A percentile compares a stretch with the other conserved stretches of the same genome.
These are phyloP conservation scores for Chenopodium quinoa DNA, from an alignment of 148 eudicot genomes.

Conservation along the genomic window DNA sequence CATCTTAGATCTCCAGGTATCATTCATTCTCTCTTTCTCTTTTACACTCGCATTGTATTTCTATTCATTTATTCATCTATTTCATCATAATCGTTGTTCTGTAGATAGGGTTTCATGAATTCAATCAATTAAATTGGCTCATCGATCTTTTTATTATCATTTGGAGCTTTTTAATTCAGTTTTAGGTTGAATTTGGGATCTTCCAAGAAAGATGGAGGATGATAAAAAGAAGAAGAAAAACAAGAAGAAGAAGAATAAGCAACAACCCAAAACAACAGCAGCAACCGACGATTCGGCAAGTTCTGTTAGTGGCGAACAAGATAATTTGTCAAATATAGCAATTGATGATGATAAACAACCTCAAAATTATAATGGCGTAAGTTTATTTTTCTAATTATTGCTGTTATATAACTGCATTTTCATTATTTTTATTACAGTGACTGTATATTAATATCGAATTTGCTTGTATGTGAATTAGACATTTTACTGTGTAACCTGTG, in stretches of 20 bases:
- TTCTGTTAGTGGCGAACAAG: constrained; percentile 25
- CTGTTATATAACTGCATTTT: not conserved
- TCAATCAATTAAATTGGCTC: too few species aligned
- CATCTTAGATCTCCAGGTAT: too few species aligned
- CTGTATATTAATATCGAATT: too few species aligned
- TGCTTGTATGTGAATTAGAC: too few species aligned
- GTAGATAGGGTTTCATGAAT: too few species aligned
- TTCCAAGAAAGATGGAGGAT: constrained; percentile 43
- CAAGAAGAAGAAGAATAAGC: constrained; percentile 70
- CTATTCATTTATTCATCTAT: too few species aligned
- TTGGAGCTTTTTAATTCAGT: not conserved
- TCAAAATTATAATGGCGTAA: constrained; percentile 22
- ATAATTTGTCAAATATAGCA: not conserved
- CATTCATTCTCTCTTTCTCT: too few species aligned
- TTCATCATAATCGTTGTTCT: too few species aligned
- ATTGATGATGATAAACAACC: constrained; percentile 1
- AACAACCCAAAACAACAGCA: constrained; percentile 29
- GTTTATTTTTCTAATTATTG: not conserved
- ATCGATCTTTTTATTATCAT: not conserved
- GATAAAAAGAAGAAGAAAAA: constrained; percentile 62
- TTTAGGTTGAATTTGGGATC: constrained; percentile 18
- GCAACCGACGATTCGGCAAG: constrained; percentile 30
- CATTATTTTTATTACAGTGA: not conserved
- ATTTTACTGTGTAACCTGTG: too few species aligned
- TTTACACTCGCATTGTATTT: too few species aligned